Conservation (phyloP, 2,329 filamentous ascomycete genomes). For the Trichoderma afroharzianum region DNA sequence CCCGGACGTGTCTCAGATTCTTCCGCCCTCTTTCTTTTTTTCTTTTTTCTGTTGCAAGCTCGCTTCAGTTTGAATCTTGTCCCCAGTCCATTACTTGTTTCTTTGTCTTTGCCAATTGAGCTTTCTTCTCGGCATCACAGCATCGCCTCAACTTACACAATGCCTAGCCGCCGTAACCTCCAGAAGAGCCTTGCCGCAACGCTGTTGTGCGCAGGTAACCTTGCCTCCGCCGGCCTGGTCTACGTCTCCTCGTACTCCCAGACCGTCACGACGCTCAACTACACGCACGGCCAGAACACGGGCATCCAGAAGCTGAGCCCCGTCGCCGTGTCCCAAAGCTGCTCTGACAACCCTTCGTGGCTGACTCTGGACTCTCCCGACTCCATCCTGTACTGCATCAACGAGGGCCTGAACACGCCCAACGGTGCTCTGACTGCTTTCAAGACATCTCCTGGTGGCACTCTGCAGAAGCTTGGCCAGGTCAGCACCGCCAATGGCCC, state of each 20-base stretch:
- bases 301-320: conserved; percentile 35
- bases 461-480: conserved; percentile 36
- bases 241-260: conserved; percentile 50
- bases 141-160: not conserved
- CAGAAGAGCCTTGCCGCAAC: conserved; percentile 18
- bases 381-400: conserved; percentile 54
- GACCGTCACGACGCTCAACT: conserved; percentile 45
- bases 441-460: conserved; percentile 35
- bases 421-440: conserved; percentile 48
- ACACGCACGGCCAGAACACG: conserved; percentile 27
- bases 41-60: not conserved
- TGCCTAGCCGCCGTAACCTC: conserved; percentile 3
- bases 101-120: not conserved
- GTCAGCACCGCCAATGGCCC: conserved; percentile 38
- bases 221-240: conserved; percentile 38
- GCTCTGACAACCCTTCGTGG: conserved; percentile 57
- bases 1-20: not conserved
- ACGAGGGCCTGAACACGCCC: conserved; percentile 50
- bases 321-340: conserved; percentile 43
- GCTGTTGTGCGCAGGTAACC: conserved; percentile 21
- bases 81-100: not conserved
- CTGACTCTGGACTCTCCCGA: conserved; percentile 51
- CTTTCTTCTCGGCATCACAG: not conserved
- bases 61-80: not conserved
- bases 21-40: not conserved